phyloP scores from a whole-genome alignment of 768 basidiomycete genomes.

The Pholiota molesta region DNA sequence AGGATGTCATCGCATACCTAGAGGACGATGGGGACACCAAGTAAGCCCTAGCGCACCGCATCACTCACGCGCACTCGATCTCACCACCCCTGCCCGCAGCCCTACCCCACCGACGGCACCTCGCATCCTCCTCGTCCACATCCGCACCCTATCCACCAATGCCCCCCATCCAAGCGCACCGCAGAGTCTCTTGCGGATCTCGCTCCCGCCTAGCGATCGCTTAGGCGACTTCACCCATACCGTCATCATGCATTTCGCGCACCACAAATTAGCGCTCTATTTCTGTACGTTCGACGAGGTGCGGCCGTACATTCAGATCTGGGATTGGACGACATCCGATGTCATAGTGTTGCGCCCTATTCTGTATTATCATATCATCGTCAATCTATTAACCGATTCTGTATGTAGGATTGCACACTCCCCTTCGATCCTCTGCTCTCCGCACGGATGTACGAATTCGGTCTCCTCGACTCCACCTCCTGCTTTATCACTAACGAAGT shows the following conservation, averaged over 20 bases:
- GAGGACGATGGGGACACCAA: not conserved
- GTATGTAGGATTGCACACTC: no score
- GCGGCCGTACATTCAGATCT: no score
- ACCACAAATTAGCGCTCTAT: not conserved
- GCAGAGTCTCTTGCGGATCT: not conserved
- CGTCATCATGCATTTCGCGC: not conserved
- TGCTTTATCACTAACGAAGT: not conserved
- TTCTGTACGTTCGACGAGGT: no score
- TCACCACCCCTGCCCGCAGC: not conserved
- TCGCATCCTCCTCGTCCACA: not conserved
- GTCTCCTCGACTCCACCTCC: not conserved
- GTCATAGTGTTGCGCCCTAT: no score
- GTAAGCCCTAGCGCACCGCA: not conserved
- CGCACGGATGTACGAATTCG: not conserved
- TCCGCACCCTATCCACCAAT: slow-evolving; percentile 5
- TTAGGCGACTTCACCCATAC: no score
- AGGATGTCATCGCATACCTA: not conserved
- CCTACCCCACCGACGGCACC: no score
- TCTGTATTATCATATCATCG: no score
- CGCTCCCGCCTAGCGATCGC: no score
- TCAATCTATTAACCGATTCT: no score
- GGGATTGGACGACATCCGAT: no score
- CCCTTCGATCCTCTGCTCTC: no score
- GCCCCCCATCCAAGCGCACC: not conserved
- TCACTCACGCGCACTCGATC: no score